Percentiles rank a stretch among this genome's conserved stretches.
phyloP scores from a whole-genome alignment of 768 basidiomycete species.

The Lentinula sp. region DNA sequence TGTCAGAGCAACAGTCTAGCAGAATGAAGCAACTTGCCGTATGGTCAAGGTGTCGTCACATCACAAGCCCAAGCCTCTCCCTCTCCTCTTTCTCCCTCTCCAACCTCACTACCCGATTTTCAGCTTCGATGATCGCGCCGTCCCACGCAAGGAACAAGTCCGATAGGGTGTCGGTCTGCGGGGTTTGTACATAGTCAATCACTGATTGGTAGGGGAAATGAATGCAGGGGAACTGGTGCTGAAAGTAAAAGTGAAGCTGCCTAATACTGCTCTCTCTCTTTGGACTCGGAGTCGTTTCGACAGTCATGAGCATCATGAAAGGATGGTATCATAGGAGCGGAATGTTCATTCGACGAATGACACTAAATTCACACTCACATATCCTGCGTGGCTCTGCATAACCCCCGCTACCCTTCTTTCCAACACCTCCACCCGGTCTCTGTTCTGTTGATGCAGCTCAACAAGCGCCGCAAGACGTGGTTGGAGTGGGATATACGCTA shows the following conservation, averaged over 20 bases:
- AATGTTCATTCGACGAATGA: no score
- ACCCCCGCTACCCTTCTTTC: conserved; percentile 62
- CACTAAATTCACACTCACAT: conserved; percentile 35
- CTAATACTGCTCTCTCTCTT: no score
- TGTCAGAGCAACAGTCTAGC: no score
- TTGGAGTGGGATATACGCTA: conserved; percentile 59
- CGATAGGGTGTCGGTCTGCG: conserved; percentile 72
- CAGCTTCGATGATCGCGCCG: conserved; percentile 63
- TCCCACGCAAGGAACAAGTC: conserved; percentile 86
- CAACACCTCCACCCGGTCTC: conserved; percentile 46
- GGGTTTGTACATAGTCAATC: no score
- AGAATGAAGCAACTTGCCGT: no score
- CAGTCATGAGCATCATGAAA: no score
- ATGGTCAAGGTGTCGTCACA: neutral
- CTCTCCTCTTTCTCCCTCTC: conserved; percentile 61
- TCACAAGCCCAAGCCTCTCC: conserved; percentile 47
- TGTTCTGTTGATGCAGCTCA: conserved; percentile 54
- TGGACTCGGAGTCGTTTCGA: no score
- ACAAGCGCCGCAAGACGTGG: conserved; percentile 63
- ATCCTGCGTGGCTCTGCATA: conserved; percentile 65
- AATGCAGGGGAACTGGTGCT: neutral
- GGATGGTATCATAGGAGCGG: no score
- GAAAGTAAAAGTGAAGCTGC: no score
- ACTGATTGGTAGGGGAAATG: neutral
- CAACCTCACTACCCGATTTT: conserved; percentile 48